Conservation (phyloP, 139 green algal genomes). For the Closterium sp. region DNA sequence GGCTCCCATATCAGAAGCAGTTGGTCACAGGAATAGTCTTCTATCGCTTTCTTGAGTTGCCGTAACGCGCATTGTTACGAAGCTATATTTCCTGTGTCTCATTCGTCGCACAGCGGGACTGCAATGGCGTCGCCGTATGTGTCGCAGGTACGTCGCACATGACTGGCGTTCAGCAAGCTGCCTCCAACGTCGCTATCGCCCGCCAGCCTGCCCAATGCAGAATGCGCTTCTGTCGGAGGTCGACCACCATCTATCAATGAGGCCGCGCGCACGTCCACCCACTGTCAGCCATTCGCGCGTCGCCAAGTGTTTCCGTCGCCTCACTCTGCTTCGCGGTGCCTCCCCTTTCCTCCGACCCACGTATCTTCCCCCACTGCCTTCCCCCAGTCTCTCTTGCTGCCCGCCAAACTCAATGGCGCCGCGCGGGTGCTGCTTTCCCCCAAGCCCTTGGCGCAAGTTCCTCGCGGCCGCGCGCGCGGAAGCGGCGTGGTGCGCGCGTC, state of each 20-base stretch:
- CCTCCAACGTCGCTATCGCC: neutral
- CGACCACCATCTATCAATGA: too few species aligned
- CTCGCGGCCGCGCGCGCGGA: neutral
- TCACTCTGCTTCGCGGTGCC: neutral
- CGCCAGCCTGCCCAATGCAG: neutral
- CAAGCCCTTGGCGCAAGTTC: neutral
- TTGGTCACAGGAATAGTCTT: neutral
- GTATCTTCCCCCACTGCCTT: neutral
- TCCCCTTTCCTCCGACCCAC: neutral
- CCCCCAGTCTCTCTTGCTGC: neutral
- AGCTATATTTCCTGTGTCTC: neutral
- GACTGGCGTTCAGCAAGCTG: neutral
- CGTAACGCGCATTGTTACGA: neutral
- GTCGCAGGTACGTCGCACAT: neutral
- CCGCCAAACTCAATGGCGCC: neutral
- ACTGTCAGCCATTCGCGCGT: neutral
- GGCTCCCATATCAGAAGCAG: neutral
- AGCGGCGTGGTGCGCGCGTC: neutral
- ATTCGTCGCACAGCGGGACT: neutral
- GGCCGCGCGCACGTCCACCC: neutral
- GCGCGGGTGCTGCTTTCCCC: neutral
- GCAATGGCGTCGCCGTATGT: neutral
- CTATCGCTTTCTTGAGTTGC: neutral
- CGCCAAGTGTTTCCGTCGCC: neutral
- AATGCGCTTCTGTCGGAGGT: too few species aligned